Evolutionary conservation across 208 protist species (phyloP), one percentile per base, ranked within the genome.

Genomic region (Trichomonas tenax): DNA sequence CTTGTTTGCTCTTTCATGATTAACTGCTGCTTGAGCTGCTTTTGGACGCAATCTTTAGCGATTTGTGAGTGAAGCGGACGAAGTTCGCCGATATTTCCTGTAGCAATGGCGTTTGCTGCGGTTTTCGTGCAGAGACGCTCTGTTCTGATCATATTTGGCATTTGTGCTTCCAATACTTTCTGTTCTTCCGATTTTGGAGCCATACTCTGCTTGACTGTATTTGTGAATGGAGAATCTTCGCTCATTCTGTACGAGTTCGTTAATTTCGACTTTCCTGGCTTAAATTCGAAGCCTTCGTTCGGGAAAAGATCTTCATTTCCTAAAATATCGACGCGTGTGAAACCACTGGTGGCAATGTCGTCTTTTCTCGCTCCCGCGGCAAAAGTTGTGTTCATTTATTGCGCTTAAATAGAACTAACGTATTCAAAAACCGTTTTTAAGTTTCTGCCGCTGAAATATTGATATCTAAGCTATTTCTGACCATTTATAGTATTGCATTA

Each of bases 241-340:
- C 82, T 89, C 17, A 89, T 89, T 46, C 40, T 41, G 38, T 89
- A 89, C n/a, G 82, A 89, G 38, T 89, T 89, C 23, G 82, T 89
- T 72, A 72, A 72, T 72, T 72, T 72, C 3, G 58, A 31, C 26
- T 72, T 72, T 48, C 34, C 34, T 46, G 82, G 82, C 38, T 89
- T 89, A 89, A 89, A 89, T 89, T 89, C 82, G 23, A 44, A 89
- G 31, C 82, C 82, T 89, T 89, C 38, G 40, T 89, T 31, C 40
- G 82, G 82, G 82, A 89, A 89, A 44, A 89, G 38, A 89, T 89
- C 82, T 46, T 89, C 34, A 36, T 89, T 89, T n/a, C 38, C 82
- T 89, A 89, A 31, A 89, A 89, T 40, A 46, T 40, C 38, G 38
- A 89, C 82, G 26, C 82, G 82, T n/a, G 82, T 8, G 46, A 46